A percentile compares a stretch with the other conserved stretches of the same genome.
Conservation (phyloP, 352 stramenopile species). For the Globisporangium iwayamae region DNA sequence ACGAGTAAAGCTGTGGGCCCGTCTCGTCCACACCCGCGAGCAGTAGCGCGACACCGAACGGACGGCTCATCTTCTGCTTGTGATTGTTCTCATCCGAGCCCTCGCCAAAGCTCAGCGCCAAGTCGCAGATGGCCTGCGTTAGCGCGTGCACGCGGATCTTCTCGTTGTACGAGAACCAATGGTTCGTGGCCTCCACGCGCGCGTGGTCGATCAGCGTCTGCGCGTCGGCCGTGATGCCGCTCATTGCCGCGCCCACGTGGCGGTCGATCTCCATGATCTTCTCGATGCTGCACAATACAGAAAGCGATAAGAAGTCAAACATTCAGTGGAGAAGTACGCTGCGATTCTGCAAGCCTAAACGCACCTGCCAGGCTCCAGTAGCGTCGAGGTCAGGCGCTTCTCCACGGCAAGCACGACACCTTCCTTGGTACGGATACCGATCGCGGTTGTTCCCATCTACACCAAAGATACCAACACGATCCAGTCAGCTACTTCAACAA, state of each 20-base stretch:
- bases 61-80: slow-evolving; percentile 97
- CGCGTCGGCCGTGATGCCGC: slow-evolving; percentile 97
- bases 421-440: slow-evolving; percentile 97
- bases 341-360: not conserved
- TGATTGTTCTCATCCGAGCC: slow-evolving; percentile 92
- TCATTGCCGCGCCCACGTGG: slow-evolving; percentile 98
- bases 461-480: slow-evolving; percentile 12
- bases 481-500: not conserved
- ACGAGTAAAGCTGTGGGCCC: slow-evolving; percentile 95
- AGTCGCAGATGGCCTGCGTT: slow-evolving; percentile 98
- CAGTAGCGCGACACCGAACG: slow-evolving; percentile 98
- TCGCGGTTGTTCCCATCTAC: slow-evolving; percentile 96
- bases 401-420: slow-evolving; percentile 98
- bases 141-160: slow-evolving; percentile 97
- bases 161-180: slow-evolving; percentile 98
- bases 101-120: slow-evolving; percentile 96
- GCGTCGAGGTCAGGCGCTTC: slow-evolving; percentile 95
- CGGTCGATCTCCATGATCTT: slow-evolving; percentile 99
- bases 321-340: not conserved
- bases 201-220: slow-evolving; percentile 99
- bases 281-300: slow-evolving; percentile 87
- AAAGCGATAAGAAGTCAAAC: not conserved
- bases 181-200: slow-evolving; percentile 98
- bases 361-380: slow-evolving; percentile 92
- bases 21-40: slow-evolving; percentile 95